These are phyloP conservation scores for Cyclanthera cordifolia DNA, from an alignment of 306 rosid genomes.

Conservation along the genomic window DNA sequence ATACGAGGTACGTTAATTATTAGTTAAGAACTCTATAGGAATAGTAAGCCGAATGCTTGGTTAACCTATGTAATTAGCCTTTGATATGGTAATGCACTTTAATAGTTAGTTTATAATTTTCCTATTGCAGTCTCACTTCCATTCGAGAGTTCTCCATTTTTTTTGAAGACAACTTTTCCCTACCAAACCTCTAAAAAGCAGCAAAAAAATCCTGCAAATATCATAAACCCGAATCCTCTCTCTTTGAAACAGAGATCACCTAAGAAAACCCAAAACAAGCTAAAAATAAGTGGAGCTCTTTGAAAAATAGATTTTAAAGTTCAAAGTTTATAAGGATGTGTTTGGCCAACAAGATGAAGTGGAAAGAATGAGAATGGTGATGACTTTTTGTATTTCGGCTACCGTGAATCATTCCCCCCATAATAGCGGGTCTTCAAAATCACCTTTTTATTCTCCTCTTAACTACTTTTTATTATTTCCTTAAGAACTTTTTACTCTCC, in stretches of 20 bases:
- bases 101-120: background rate
- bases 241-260: background rate
- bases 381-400: no score
- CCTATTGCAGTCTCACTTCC: background rate
- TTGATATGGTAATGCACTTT: background rate
- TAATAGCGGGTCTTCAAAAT: no score
- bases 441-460: no score
- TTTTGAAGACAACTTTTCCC: background rate
- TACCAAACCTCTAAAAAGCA: background rate
- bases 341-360: no score
- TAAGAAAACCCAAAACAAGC: background rate
- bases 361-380: no score
- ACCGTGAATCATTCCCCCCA: no score
- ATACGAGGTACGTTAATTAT: background rate
- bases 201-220: no score
- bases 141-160: background rate
- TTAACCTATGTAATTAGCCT: background rate
- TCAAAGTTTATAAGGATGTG: no score
- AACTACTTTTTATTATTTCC: no score
- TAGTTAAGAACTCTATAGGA: background rate
- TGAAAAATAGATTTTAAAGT: background rate
- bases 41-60: background rate
- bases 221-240: no score
- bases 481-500: no score
- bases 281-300: background rate